Evolutionary conservation across 345 rosid genomes (phyloP), one percentile per base, ranked within the genome.

Genomic region (Salix caprea): DNA sequence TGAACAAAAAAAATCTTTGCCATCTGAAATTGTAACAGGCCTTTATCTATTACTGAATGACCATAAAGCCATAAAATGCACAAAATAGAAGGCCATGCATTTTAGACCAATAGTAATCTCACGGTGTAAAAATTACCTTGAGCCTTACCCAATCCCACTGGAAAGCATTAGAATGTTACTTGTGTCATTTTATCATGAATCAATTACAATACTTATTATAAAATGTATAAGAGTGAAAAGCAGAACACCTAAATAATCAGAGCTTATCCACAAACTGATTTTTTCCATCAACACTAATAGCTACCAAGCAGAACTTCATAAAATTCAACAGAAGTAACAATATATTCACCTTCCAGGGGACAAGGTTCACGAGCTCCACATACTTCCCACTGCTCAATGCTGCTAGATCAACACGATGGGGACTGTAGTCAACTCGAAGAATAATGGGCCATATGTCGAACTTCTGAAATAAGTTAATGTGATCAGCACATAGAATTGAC

Each of bases 281-380:
- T 8, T 18, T n/a, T 77, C 30, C 19, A 14, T 24, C 19, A 37
- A 3, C 18, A 61, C 37, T 70, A 50, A 14, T 42, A 37, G 60
- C 3, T 39, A 21, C 46, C 26, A 58, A 60, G 62, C 69, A 23
- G 18, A 71, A 48, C 21, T 10, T 12, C n/a, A 39, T 34, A 56
- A 70, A 30, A 65, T 60, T 54, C 42, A 46, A 39, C 7, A 42
- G 19, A n/a, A 56, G 40, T 23, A 74, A 46, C 42, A 44, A 68
- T 73, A 23, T 69, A 54, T 73, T 81, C 82, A 93, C 99, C 99
- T 93, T 96, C 98, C 96, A 93, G 67, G 95, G 97, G 74, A 93
- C 92, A 79, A 96, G 87, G 85, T 96, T 96, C 72, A 90, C 91
- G 72, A 96, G 98, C 85, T 96, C 98, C 82, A 89, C 94, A 79